A percentile compares a stretch with the other conserved stretches of the same genome.
Conservation (phyloP, 2,329 filamentous ascomycete species). For the Aspergillus novofumigatus region DNA sequence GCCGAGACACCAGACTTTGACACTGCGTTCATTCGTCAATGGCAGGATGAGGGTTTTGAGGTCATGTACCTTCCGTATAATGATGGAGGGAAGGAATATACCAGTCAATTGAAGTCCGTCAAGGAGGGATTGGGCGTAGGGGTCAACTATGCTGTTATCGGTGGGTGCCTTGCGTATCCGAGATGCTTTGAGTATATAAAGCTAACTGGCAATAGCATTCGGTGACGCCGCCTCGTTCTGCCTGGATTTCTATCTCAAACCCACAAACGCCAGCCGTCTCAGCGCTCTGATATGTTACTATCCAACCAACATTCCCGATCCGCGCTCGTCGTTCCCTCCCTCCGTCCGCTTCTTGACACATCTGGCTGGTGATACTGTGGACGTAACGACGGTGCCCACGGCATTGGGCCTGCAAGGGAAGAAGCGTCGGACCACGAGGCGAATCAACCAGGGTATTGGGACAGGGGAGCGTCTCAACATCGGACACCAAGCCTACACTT, state of each 20-base stretch:
- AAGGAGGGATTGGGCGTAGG: constrained; percentile 53
- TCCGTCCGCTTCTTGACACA: constrained; percentile 52
- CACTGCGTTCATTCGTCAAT: constrained; percentile 49
- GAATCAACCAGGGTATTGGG: constrained; percentile 49
- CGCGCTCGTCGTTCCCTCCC: constrained; percentile 33
- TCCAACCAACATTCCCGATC: constrained; percentile 54
- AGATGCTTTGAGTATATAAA: no score
- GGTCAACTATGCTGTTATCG: constrained; percentile 61
- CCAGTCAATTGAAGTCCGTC: constrained; percentile 47
- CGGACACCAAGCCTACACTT: constrained; percentile 45
- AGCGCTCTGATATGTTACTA: constrained; percentile 62
- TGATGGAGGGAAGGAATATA: constrained; percentile 48
- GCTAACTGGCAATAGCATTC: constrained; percentile 45
- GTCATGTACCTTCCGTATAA: constrained; percentile 55
- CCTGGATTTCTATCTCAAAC: constrained; percentile 55
- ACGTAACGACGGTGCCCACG: constrained; percentile 47
- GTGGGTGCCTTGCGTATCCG: constrained; percentile 39
- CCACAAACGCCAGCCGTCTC: constrained; percentile 50
- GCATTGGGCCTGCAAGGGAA: constrained; percentile 53
- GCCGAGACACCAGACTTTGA: constrained; percentile 48
- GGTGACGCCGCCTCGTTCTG: constrained; percentile 59
- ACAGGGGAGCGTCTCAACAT: constrained; percentile 42
- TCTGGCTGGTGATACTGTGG: constrained; percentile 49
- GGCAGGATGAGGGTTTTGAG: constrained; percentile 58
- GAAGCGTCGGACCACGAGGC: constrained; percentile 45